Percentiles rank a stretch among this genome's conserved stretches.
Evolutionary conservation across 257 asterid genomes (phyloP).

Genomic region (Voacanga thouarsii): DNA sequence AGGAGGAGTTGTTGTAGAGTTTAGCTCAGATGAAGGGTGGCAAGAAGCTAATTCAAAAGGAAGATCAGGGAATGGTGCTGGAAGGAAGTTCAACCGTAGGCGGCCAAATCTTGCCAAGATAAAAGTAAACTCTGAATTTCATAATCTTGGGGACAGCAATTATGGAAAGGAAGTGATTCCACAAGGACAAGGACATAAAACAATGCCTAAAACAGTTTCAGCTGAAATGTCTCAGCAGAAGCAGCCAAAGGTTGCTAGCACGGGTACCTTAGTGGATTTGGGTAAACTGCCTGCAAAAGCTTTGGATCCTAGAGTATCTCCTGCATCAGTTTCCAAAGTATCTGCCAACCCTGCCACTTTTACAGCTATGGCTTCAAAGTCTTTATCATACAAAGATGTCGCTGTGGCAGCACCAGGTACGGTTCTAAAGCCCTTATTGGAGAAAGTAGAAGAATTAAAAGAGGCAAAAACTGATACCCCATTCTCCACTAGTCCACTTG

Average conservation of each 20-base stretch:
- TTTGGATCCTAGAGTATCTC: conserved; percentile 41
- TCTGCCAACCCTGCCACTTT: conserved; percentile 50
- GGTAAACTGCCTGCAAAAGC: conserved; percentile 40
- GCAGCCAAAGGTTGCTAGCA: conserved; percentile 37
- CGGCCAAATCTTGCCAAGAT: conserved; percentile 69
- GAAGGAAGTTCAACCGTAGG: conserved; percentile 59
- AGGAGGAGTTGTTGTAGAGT: conserved; percentile 43
- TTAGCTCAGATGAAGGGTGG: conserved; percentile 87
- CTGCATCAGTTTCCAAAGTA: conserved; percentile 43
- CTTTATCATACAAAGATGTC: conserved; percentile 91
- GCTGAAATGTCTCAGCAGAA: conserved; percentile 44
- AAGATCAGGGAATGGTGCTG: conserved; percentile 53
- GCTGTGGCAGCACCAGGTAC: conserved; percentile 96
- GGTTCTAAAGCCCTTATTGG: conserved; percentile 89
- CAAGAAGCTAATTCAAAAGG: conserved; percentile 87
- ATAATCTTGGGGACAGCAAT: conserved; percentile 47
- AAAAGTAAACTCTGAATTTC: conserved; percentile 46
- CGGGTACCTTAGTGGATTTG: conserved; percentile 40
- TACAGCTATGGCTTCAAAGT: conserved; percentile 76
- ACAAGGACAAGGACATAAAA: conserved; percentile 61
- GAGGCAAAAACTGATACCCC: conserved; percentile 59
- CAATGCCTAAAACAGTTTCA: conserved; percentile 35
- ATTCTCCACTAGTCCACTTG: conserved; percentile 54
- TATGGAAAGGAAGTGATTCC: conserved; percentile 51
- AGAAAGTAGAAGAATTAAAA: conserved; percentile 69